phyloP scores from a whole-genome alignment of 208 protist species.

The Leishmania amazonensis region DNA sequence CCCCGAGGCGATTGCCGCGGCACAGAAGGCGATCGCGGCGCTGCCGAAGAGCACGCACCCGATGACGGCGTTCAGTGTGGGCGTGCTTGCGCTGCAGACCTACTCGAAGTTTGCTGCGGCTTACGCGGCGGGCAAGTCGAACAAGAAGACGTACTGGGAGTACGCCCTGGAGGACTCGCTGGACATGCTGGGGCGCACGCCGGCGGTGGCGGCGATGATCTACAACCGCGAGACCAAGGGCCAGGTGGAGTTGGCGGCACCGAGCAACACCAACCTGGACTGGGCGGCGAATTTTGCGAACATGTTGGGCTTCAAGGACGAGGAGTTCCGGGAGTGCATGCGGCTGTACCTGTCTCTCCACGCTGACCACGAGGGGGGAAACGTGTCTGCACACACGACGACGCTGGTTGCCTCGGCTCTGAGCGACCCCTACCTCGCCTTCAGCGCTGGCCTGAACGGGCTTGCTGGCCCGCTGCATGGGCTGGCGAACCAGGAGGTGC shows the following conservation, averaged over 20 bases:
- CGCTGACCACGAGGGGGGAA: conserved; percentile 97
- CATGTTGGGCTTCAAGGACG: conserved; percentile 94
- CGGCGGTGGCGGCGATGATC: conserved; percentile 91
- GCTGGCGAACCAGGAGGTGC: conserved; percentile 98
- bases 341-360: conserved; percentile 98
- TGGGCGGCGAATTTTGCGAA: conserved; percentile 95
- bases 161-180: conserved; percentile 94
- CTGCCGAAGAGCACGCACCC: conserved; percentile 95
- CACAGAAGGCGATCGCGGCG: conserved; percentile 81
- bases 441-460: conserved; percentile 94
- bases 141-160: conserved; percentile 96
- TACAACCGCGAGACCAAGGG: conserved; percentile 87
- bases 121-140: conserved; percentile 91
- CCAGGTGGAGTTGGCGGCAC: conserved; percentile 44
- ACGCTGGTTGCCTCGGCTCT: conserved; percentile 97
- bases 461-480: conserved; percentile 98
- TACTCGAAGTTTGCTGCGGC: conserved; percentile 94
- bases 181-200: conserved; percentile 91
- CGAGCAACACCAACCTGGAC: conserved; percentile 80
- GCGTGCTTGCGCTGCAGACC: conserved; percentile 92
- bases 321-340: conserved; percentile 97
- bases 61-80: conserved; percentile 94
- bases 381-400: conserved; percentile 97
- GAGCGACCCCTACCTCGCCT: conserved; percentile 97
- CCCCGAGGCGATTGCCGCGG: conserved; percentile 53